Evolutionary conservation across 2,329 filamentous ascomycete genomes (phyloP), one percentile per base, ranked within the genome.

Genomic region (Clathrospora elynae): DNA sequence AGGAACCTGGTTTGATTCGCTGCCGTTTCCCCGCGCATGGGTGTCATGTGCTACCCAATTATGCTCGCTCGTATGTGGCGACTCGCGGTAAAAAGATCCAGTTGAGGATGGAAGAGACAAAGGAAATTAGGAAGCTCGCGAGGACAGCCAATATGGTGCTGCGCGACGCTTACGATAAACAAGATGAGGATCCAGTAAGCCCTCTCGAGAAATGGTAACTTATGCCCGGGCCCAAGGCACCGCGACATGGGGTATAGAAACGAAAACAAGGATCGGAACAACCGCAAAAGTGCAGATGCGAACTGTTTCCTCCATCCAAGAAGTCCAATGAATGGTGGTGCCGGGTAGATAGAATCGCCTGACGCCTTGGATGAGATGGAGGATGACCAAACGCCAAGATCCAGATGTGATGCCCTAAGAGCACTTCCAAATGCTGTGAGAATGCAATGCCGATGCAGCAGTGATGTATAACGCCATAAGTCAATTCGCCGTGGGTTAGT

Each of bases 381-480:
- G 60, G 55, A 51, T 46, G 48, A 41, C 50, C 48, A 49, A 67
- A 69, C 63, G 59, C 66, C 66, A 48, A n/a, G n/a, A n/a, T n/a
- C n/a, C n/a, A n/a, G n/a, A n/a, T n/a, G n/a, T n/a, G n/a, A n/a
- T n/a, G n/a, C n/a, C n/a, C n/a, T n/a, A n/a, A n/a, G n/a, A n/a
- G n/a, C n/a, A n/a, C n/a, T n/a, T n/a, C n/a, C n/a, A n/a, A n/a
- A 59, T 64, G 62, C 62, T 62, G 53, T 62, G 56, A 46, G 53
- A 49, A 51, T 50, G 49, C 58, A 53, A 60, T 61, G 57, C 57
- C 55, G 50, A 61, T 62, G 59, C 59, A 62, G 53, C 55, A 61
- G 52, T 57, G 56, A 56, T 63, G 48, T 59, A 57, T 58, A 67
- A 71, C 67, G 65, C 68, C 67, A 40, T 66, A 42, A 56, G 48